Base-by-base conservation (phyloP, 345 rosid species). In the Euphorbia pulcherrima region DNA sequence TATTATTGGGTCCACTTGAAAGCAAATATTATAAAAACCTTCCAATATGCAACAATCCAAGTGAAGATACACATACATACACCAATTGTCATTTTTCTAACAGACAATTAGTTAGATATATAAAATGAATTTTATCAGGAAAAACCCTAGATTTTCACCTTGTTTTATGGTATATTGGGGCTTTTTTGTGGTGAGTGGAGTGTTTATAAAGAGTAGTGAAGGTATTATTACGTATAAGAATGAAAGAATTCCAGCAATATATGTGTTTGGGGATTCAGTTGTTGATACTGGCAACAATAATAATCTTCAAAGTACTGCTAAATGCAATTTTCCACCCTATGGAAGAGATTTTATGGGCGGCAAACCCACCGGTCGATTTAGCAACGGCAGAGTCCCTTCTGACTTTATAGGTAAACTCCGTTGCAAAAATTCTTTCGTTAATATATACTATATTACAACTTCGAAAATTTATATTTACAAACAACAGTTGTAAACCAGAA, bases 271-370 rank as follows among this genome's bases (percentile, higher is more conserved):
- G 50, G 92, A 87, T 73, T 87, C 92, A 3, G 75, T 87, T 24
- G 84, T 83, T 18, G 92, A 85, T 77, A 56, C 92, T 12, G 89
- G 92, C 35, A 87, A 87, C 79, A 87, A 87, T 78, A 85, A 87
- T 28, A 13, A 73, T 29, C 65, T 83, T 13, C 3, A 1, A 0
- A 79, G 87, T 0, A 5, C n/a, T 0, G 73, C 60, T 56, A 79
- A 82, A 67, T 57, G 81, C 23, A 72, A 87, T 62, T 85, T 76
- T 73, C 76, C 81, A 2, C 92, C 92, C 26, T 84, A 87, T 64
- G 92, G 92, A 60, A 77, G 83, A 41, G 85, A 85, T 27, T 84
- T 85, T 74, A 70, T 65, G 60, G 84, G 81, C 13, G 75, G 77
- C 16, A 72, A 59, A 48, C 72, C 92, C 2, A 84, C 88, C 0